These are phyloP conservation scores for Pleurotus tuber-regium DNA, from an alignment of 768 basidiomycete species.

Conservation along the genomic window DNA sequence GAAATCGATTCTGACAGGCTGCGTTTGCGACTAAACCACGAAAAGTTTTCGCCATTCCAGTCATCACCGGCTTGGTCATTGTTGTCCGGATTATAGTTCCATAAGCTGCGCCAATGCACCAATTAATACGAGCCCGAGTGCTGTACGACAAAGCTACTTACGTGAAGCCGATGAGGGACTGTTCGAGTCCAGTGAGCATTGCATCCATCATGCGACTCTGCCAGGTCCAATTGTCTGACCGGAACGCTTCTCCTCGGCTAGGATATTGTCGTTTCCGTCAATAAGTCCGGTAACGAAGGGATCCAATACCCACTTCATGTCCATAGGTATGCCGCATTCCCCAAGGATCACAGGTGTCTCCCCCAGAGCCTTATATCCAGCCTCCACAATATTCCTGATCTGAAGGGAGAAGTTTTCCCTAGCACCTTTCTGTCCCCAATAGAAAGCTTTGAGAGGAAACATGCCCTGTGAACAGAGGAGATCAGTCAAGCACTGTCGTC, in stretches of 20 bases:
- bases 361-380: conserved; percentile 66
- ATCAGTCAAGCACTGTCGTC: neutral
- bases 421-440: conserved; percentile 84
- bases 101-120: conserved; percentile 51
- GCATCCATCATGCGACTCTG: conserved; percentile 95
- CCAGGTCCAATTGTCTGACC: conserved; percentile 71
- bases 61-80: conserved; percentile 74
- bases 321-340: conserved; percentile 95
- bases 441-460: conserved; percentile 77
- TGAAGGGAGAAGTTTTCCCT: conserved; percentile 83
- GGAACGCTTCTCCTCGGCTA: conserved; percentile 72
- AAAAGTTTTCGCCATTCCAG: conserved; percentile 98
- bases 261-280: neutral
- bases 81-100: conserved; percentile 94
- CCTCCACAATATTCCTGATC: conserved; percentile 73
- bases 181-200: conserved; percentile 79
- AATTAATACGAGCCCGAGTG: neutral
- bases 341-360: conserved; percentile 86
- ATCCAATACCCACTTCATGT: conserved; percentile 80
- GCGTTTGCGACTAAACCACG: conserved; percentile 77
- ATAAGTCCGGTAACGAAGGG: neutral
- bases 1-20: conserved; percentile 55
- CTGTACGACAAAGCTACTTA: conserved; percentile 36
- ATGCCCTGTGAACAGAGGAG: conserved; percentile 57
- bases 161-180: conserved; percentile 81